These are phyloP conservation scores for Aspergillus avenaceus DNA, from an alignment of 495 filamentous ascomycete species.

Conservation along the genomic window DNA sequence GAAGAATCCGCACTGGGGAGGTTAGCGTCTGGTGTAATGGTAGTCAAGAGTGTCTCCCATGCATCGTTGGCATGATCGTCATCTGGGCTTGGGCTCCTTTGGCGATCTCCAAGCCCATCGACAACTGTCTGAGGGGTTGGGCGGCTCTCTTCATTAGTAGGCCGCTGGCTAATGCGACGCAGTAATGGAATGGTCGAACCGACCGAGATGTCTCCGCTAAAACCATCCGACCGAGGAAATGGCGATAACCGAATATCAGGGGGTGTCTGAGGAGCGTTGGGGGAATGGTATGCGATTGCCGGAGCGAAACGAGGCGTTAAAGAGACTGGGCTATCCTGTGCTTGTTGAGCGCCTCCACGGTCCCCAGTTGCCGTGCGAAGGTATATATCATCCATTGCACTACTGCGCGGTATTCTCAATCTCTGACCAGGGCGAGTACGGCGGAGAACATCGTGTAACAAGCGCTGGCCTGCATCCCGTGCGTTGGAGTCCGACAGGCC, in stretches of 20 bases:
- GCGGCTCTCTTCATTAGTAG: constrained; percentile 17
- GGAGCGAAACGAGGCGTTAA: constrained; percentile 46
- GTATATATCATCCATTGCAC: constrained; percentile 21
- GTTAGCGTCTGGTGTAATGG: constrained; percentile 74
- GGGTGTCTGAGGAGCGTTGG: constrained; percentile 19
- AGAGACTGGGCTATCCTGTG: constrained; percentile 17
- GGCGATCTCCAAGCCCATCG: constrained; percentile 79
- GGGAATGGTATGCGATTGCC: constrained; percentile 32
- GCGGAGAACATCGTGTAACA: constrained; percentile 27
- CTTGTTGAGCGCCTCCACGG: constrained; percentile 11
- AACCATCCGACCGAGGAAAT: constrained; percentile 20
- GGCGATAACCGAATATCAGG: constrained; percentile 24
- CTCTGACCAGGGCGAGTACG: constrained; percentile 28
- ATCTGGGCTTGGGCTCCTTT: constrained; percentile 76
- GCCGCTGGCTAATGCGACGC: constrained; percentile 24
- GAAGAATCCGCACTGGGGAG: constrained; percentile 77
- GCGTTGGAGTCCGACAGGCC: constrained; percentile 24
- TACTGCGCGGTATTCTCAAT: constrained; percentile 30
- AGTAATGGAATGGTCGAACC: constrained; percentile 16
- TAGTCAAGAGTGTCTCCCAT: constrained; percentile 79
- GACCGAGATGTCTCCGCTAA: constrained; percentile 12
- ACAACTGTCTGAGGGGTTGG: constrained; percentile 26
- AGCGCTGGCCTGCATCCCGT: constrained; percentile 30
- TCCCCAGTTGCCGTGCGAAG: constrained; percentile 17
- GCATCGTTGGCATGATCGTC: constrained; percentile 49